Percentiles rank a stretch among this genome's conserved stretches.
Conservation (phyloP, 495 filamentous ascomycete species). For the Annulohypoxylon maeteangense region DNA sequence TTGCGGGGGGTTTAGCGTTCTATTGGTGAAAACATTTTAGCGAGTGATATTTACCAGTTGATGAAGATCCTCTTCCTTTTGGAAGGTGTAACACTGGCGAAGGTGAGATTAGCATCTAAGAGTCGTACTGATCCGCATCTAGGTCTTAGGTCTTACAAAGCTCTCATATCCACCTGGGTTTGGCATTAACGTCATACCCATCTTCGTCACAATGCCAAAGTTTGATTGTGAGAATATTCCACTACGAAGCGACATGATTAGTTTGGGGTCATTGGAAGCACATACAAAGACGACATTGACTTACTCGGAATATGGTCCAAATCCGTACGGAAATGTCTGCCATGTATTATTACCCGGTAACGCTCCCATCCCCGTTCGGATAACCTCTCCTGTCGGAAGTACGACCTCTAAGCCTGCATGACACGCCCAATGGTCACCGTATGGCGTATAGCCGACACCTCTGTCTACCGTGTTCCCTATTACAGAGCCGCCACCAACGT, state of each 20-base stretch:
- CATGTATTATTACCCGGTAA: constrained; percentile 55
- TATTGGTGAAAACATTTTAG: background rate
- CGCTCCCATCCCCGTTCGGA: constrained; percentile 67
- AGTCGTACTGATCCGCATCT: background rate
- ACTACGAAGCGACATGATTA: constrained; percentile 24
- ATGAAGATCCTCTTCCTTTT: constrained; percentile 60
- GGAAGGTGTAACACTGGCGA: constrained; percentile 58
- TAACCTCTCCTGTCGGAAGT: constrained; percentile 62
- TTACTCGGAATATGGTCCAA: constrained; percentile 65
- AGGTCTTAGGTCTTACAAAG: constrained; percentile 45
- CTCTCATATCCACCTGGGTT: constrained; percentile 58
- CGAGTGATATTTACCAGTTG: constrained; percentile 43
- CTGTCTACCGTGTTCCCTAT: constrained; percentile 64
- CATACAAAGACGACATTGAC: constrained; percentile 52
- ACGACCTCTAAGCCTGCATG: constrained; percentile 66
- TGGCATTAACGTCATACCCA: constrained; percentile 63
- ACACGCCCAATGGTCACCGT: constrained; percentile 47
- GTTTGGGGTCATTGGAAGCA: background rate
- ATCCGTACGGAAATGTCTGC: constrained; percentile 63
- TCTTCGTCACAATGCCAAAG: constrained; percentile 65
- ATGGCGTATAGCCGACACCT: constrained; percentile 64
- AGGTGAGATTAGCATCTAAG: constrained; percentile 3
- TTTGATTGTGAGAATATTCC: constrained; percentile 67
- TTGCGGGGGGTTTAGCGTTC: background rate
- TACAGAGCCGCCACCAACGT: constrained; percentile 62